Evolutionary conservation across 2,329 filamentous ascomycete genomes (phyloP).

Genomic region (Fusarium armeniacum): DNA sequence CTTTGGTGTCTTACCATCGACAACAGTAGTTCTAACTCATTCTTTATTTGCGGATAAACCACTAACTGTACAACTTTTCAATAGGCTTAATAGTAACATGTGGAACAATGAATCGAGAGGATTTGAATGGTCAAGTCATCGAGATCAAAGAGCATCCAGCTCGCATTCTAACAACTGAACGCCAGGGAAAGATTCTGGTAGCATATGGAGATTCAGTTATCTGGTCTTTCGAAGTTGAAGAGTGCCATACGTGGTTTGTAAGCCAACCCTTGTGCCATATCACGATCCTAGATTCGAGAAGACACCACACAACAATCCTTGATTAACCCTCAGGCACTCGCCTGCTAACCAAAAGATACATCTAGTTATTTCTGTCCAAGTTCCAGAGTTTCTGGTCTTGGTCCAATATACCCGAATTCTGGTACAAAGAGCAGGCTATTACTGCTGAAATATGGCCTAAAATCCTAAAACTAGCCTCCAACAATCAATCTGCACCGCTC

Average conservation of each 20-base stretch:
- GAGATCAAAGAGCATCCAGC: conserved; percentile 51
- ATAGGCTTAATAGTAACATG: conserved; percentile 60
- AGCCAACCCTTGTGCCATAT: conserved; percentile 33
- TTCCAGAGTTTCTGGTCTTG: conserved; percentile 61
- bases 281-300: too few species aligned
- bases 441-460: conserved; percentile 50
- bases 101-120: conserved; percentile 54
- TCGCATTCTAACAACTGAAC: conserved; percentile 32
- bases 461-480: conserved; percentile 49
- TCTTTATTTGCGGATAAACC: neutral
- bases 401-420: conserved; percentile 53
- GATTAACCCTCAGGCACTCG: too few species aligned
- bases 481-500: conserved; percentile 35
- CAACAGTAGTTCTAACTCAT: conserved; percentile 54
- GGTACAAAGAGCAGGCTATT: conserved; percentile 51
- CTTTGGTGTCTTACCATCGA: conserved; percentile 63
- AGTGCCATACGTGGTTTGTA: conserved; percentile 63
- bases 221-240: conserved; percentile 57
- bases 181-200: conserved; percentile 53
- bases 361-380: conserved; percentile 58
- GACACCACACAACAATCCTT: neutral
- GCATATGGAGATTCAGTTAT: conserved; percentile 53
- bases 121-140: conserved; percentile 54
- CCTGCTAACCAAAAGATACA: neutral
- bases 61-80: conserved; percentile 7